phyloP scores from a whole-genome alignment of 2,329 filamentous ascomycete genomes.

The Colletotrichum navitas region DNA sequence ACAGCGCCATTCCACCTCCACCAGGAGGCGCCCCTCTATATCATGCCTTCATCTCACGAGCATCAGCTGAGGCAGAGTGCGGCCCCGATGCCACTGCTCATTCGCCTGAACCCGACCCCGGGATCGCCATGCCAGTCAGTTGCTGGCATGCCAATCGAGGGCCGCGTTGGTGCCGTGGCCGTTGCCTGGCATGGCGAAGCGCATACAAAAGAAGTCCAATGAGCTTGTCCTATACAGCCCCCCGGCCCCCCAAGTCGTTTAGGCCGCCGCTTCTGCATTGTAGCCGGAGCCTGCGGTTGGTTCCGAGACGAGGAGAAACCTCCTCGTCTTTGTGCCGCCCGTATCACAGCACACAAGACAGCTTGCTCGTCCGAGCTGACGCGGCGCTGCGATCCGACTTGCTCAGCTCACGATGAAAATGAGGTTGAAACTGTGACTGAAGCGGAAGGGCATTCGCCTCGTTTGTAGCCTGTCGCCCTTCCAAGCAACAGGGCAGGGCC shows the following conservation, averaged over 20 bases:
- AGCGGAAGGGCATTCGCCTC: slow-evolving; percentile 3
- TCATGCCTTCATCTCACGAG: slow-evolving; percentile 35
- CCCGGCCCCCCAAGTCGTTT: not conserved
- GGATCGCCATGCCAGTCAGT: slow-evolving; percentile 33
- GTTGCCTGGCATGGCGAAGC: slow-evolving; percentile 22
- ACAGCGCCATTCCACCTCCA: slow-evolving; percentile 17
- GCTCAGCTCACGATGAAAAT: slow-evolving; percentile 35
- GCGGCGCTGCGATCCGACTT: slow-evolving; percentile 31
- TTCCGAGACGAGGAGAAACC: slow-evolving; percentile 12
- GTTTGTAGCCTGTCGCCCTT: not conserved
- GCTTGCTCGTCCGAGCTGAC: slow-evolving; percentile 22
- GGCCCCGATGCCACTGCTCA: not conserved
- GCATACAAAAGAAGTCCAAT: slow-evolving; percentile 30
- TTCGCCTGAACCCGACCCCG: slow-evolving; percentile 24
- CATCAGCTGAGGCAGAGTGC: slow-evolving; percentile 34
- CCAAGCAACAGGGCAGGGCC: not conserved
- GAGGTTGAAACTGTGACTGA: slow-evolving; percentile 23
- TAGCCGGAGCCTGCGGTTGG: slow-evolving; percentile 27
- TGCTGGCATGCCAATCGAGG: slow-evolving; percentile 15
- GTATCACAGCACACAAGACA: slow-evolving; percentile 30
- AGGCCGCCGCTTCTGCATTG: slow-evolving; percentile 17
- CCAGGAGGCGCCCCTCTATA: slow-evolving; percentile 10
- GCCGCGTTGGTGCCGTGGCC: slow-evolving; percentile 9
- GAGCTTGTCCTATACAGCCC: slow-evolving; percentile 21
- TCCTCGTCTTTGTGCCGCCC: slow-evolving; percentile 28